Evolutionary conservation across 495 filamentous ascomycete species (phyloP).

Genomic region (Evansstolkia leycettana): DNA sequence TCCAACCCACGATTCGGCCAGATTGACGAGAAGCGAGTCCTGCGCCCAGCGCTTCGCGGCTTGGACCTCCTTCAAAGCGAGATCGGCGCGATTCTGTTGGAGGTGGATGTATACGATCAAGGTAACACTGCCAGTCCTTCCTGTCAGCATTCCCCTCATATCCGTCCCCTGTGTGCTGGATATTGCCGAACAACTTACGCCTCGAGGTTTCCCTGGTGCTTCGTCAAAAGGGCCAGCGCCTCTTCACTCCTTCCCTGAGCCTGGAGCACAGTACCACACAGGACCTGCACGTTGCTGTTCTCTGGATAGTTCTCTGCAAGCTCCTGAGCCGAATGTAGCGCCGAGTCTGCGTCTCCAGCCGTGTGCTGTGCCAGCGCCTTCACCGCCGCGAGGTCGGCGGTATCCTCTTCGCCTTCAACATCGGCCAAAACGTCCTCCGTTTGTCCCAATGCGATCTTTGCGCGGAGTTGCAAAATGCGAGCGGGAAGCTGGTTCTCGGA

Average conservation of each 20-base stretch:
- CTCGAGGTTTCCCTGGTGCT: conserved; percentile 75
- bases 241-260: conserved; percentile 68
- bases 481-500: conserved; percentile 64
- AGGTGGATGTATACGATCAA: conserved; percentile 85
- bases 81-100: conserved; percentile 76
- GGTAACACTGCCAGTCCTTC: conserved; percentile 52
- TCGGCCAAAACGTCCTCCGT: conserved; percentile 57
- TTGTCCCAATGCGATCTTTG: conserved; percentile 70
- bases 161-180: no score
- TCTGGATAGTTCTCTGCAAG: conserved; percentile 53
- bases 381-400: conserved; percentile 66
- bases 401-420: conserved; percentile 47
- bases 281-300: conserved; percentile 69
- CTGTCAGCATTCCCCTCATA: no score
- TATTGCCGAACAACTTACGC: conserved; percentile 58
- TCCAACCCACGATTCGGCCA: conserved; percentile 92
- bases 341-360: conserved; percentile 44
- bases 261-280: conserved; percentile 67
- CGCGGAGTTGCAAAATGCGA: conserved; percentile 68
- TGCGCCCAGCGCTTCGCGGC: conserved; percentile 92
- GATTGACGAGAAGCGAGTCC: conserved; percentile 83
- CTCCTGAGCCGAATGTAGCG: conserved; percentile 49
- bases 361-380: conserved; percentile 62
- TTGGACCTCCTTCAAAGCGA: conserved; percentile 79
- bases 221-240: conserved; percentile 61